Base-by-base conservation (phyloP, 2,329 filamentous ascomycete genomes). In the Myriosclerotinia duriaeana region DNA sequence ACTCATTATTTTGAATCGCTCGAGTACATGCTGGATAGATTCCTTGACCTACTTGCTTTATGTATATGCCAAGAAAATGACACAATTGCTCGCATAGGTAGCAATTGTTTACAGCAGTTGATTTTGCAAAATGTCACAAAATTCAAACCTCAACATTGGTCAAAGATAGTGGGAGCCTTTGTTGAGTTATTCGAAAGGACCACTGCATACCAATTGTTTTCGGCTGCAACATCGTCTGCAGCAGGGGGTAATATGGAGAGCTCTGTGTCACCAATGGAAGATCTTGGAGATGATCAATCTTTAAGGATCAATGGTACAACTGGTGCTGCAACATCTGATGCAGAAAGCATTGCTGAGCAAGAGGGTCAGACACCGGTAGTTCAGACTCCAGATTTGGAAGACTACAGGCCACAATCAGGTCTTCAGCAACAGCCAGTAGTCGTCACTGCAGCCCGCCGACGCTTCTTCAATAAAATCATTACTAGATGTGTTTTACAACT, bases 41-140 rank as follows among this genome's bases (percentile, higher is more conserved):
- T 99, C 78, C 80, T 99, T 48, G 94, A 98, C 77, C 85, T 99
- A 26, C 82, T 99, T 14, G 93, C 92, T 4, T 85, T 99, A 14
- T 99, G 95, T 76, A 99, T 99, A 70, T 98, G 94, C 77, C 95
- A 99, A 78, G 95, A 99, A 77, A 99, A 99, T 74, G 95, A 99
- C 75, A 99, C 96, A 0, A 94, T 99, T 71, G 96, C 95, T 3
- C 87, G 96, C 34, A 99, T 99, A 73, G 95, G 95, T 63, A 98
- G 94, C 81, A 99, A 99, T 76, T 99, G 96, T 76, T 80, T 99
- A 64, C 95, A 99, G 77, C 94, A 98, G 76, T 81, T 99, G 54
- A 97, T 99, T 67, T 78, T 99, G 53, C 94, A 98, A 76, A 99
- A 99, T 72, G 95, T 99, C 12, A 88, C 87, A 69, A 98, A 98